Evolutionary conservation across 2,329 filamentous ascomycete genomes (phyloP).

Genomic region (Alternaria sp.): DNA sequence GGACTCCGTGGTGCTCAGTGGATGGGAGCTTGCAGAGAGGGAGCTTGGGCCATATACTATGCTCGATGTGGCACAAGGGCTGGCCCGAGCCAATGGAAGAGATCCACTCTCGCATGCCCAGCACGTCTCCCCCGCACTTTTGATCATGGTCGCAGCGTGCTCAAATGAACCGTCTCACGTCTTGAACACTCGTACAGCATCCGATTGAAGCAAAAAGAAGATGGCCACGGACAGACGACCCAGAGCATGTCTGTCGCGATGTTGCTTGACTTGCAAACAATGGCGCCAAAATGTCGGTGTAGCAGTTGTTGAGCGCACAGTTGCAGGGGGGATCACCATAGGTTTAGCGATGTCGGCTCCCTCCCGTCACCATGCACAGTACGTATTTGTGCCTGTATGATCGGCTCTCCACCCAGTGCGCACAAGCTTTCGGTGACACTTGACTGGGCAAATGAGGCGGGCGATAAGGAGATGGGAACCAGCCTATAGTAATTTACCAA

Average conservation of each 20-base stretch:
- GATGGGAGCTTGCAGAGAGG: constrained; percentile 7
- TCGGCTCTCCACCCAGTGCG: constrained; percentile 31
- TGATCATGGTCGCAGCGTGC: constrained; percentile 10
- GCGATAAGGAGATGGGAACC: constrained; percentile 16
- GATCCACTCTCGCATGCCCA: constrained; percentile 14
- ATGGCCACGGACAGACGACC: neutral
- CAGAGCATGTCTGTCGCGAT: neutral
- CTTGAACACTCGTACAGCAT: neutral
- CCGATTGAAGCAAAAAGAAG: neutral
- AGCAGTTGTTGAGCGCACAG: constrained; percentile 21
- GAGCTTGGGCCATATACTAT: constrained; percentile 16
- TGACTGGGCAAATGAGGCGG: constrained; percentile 19
- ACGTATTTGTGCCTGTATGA: constrained; percentile 24
- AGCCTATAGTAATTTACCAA: constrained; percentile 6
- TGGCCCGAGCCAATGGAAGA: constrained; percentile 22
- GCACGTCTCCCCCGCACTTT: constrained; percentile 23
- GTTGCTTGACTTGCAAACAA: neutral
- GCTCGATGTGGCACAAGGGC: constrained; percentile 1
- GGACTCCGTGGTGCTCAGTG: constrained; percentile 19
- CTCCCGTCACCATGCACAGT: constrained; percentile 20
- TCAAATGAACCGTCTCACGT: constrained; percentile 6
- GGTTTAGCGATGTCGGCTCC: constrained; percentile 23
- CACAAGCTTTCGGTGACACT: constrained; percentile 14
- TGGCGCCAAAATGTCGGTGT: constrained; percentile 32
- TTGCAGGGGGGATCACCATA: constrained; percentile 24